A percentile compares a stretch with the other conserved stretches of the same genome.
These are phyloP conservation scores for Postia placenta DNA, from an alignment of 768 basidiomycete species.

Conservation along the genomic window DNA sequence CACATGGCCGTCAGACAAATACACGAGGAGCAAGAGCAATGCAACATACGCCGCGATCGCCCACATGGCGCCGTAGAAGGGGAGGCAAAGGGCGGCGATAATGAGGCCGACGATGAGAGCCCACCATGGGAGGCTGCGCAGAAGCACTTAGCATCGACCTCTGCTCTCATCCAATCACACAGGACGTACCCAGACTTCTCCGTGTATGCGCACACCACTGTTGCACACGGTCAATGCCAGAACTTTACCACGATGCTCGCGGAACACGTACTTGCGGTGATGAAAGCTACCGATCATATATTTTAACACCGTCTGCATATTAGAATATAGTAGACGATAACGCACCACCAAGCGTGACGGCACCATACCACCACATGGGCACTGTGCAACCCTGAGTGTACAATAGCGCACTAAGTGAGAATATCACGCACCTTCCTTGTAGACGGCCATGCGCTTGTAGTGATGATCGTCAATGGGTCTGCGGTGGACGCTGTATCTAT, in stretches of 20 bases:
- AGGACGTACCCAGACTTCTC: constrained; percentile 1
- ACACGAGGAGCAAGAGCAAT: not conserved
- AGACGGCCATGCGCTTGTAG: constrained; percentile 46
- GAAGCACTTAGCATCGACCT: not conserved
- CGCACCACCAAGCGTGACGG: not conserved
- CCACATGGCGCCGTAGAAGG: constrained; percentile 37
- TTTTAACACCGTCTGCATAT: not conserved
- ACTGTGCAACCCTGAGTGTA: constrained; percentile 17
- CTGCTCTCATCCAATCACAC: not conserved
- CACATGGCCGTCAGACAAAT: not conserved
- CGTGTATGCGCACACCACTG: constrained; percentile 5
- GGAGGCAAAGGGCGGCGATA: constrained; percentile 41
- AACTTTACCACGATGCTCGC: not conserved
- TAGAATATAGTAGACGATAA: not conserved
- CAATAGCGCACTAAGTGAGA: not conserved
- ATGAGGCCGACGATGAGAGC: constrained; percentile 44
- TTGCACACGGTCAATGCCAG: not conserved
- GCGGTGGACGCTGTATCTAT: not conserved
- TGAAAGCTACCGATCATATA: not conserved
- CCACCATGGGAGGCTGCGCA: constrained; percentile 43
- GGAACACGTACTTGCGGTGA: constrained; percentile 1
- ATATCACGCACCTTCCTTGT: constrained; percentile 1
- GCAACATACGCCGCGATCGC: constrained; percentile 6
- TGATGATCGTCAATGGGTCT: constrained; percentile 39
- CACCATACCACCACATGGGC: constrained; percentile 21